Evolutionary conservation across 163 green algal genomes (phyloP).

Genomic region (Chlorella variabilis): DNA sequence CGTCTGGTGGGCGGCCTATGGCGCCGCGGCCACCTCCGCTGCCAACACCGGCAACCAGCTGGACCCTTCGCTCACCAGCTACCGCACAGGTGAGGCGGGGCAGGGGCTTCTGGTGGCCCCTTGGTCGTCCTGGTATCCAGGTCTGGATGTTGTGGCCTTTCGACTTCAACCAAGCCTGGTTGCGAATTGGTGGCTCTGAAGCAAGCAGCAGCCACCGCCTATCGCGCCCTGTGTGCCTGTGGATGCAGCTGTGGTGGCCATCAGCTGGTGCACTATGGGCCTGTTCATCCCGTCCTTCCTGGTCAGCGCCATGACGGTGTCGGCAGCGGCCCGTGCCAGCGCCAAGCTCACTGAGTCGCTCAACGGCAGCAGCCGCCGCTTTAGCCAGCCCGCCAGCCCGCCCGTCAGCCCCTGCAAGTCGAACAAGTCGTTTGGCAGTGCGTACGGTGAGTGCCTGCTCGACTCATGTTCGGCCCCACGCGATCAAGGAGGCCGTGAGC

Average conservation of each 20-base stretch:
- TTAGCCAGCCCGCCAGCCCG: neutral
- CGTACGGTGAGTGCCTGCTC: neutral
- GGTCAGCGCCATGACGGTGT: neutral
- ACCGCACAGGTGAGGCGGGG: neutral
- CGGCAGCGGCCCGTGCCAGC: neutral
- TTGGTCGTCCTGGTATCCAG: too few species aligned
- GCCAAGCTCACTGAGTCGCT: neutral
- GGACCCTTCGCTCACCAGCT: neutral
- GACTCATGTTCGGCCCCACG: too few species aligned
- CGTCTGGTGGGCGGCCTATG: neutral
- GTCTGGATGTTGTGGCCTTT: too few species aligned
- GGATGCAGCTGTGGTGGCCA: neutral
- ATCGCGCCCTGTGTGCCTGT: too few species aligned
- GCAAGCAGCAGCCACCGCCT: too few species aligned
- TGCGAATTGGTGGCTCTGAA: too few species aligned
- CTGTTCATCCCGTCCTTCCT: neutral
- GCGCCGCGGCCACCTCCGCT: neutral
- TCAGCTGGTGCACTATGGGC: neutral
- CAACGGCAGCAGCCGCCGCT: neutral
- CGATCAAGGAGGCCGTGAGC: too few species aligned
- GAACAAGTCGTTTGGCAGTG: neutral
- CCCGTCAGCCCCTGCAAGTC: conserved; percentile 4
- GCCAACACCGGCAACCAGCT: neutral
- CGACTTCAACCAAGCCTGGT: too few species aligned
- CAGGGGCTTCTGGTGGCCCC: too few species aligned